phyloP scores from a whole-genome alignment of 345 rosid genomes.

The Populus davidiana region DNA sequence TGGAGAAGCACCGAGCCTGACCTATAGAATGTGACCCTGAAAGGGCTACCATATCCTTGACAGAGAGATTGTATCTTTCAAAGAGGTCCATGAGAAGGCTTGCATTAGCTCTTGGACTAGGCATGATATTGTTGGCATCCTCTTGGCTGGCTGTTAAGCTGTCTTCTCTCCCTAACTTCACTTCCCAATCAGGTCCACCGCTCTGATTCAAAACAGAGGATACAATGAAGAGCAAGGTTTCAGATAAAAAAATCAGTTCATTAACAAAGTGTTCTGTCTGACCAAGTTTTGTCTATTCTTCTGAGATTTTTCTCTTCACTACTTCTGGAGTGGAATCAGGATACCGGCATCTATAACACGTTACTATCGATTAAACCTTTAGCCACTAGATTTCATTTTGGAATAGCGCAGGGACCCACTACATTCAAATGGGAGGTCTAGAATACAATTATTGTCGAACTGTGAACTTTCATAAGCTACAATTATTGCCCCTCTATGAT shows the following conservation, averaged over 20 bases:
- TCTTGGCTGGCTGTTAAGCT: constrained; percentile 78
- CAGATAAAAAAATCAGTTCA: background rate
- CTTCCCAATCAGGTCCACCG: constrained; percentile 88
- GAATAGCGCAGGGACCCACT: background rate
- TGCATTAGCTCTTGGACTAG: constrained; percentile 87
- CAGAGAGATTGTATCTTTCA: constrained; percentile 55
- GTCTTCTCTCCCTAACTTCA: constrained; percentile 76
- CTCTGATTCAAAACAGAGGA: constrained; percentile 35
- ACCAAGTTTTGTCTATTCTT: background rate
- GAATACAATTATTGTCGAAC: background rate
- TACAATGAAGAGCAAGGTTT: background rate
- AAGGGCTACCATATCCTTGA: constrained; percentile 79
- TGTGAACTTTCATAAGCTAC: background rate
- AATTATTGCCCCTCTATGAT: background rate
- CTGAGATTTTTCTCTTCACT: background rate
- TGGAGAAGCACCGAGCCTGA: constrained; percentile 78
- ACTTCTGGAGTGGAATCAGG: background rate
- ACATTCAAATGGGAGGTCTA: background rate
- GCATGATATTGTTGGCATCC: constrained; percentile 68
- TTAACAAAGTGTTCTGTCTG: background rate
- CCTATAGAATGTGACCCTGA: constrained; percentile 97
- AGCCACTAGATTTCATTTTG: background rate
- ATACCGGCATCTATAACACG: background rate
- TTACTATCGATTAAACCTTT: background rate
- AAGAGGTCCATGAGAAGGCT: constrained; percentile 60